Percentiles rank a stretch among this genome's conserved stretches.
phyloP scores from a whole-genome alignment of 2,329 filamentous ascomycete genomes.

The Clonostachys chloroleuca region DNA sequence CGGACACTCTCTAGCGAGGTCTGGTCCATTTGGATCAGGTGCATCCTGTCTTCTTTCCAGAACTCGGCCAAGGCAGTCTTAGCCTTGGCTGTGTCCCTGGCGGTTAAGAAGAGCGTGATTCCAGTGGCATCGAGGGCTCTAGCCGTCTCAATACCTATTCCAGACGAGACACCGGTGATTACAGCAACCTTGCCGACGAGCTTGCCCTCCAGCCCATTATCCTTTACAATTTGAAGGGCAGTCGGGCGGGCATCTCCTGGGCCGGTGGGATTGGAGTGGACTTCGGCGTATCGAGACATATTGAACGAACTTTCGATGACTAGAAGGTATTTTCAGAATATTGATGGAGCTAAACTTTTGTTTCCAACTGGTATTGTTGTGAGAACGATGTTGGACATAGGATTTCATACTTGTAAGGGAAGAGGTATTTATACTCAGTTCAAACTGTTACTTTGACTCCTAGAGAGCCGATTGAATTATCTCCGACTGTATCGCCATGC shows the following conservation, averaged over 20 bases:
- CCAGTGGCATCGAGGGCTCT: slow-evolving; percentile 35
- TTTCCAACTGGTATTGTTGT: too few species aligned
- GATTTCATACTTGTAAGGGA: too few species aligned
- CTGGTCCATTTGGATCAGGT: slow-evolving; percentile 24
- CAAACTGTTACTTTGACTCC: too few species aligned
- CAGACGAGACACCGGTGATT: slow-evolving; percentile 35
- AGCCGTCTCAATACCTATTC: slow-evolving; percentile 37
- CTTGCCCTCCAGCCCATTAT: slow-evolving; percentile 8
- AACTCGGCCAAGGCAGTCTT: slow-evolving; percentile 13
- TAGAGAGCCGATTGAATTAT: too few species aligned
- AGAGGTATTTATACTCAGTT: too few species aligned
- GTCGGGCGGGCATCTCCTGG: slow-evolving; percentile 10
- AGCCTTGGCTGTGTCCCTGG: slow-evolving; percentile 24
- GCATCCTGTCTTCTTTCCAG: slow-evolving; percentile 12
- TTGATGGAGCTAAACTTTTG: too few species aligned
- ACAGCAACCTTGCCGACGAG: slow-evolving; percentile 19
- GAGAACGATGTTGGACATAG: too few species aligned
- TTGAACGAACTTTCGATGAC: too few species aligned
- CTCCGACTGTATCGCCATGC: too few species aligned
- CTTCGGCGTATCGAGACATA: background rate
- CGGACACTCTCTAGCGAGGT: slow-evolving; percentile 23
- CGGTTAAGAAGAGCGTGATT: slow-evolving; percentile 35
- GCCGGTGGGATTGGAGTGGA: slow-evolving; percentile 2
- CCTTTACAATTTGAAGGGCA: slow-evolving; percentile 7
- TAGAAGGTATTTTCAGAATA: too few species aligned